Evolutionary conservation across 2,329 filamentous ascomycete genomes (phyloP), one percentile per base, ranked within the genome.

Genomic region (Penicillium polonicum): DNA sequence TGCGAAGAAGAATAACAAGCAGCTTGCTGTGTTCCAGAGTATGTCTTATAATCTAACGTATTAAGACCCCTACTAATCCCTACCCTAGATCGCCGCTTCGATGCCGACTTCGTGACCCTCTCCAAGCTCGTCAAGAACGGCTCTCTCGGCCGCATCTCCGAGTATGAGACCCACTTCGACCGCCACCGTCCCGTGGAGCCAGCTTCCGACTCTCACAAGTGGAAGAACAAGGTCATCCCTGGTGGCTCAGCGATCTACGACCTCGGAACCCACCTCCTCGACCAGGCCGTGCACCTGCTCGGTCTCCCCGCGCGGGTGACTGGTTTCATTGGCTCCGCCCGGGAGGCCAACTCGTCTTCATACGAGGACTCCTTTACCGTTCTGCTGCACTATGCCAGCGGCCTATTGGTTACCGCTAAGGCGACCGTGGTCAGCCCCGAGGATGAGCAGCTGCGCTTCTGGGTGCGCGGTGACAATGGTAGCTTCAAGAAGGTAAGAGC

Each of bases 131-230:
- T 92, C 36, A 74, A 76, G 13, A 79, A 83, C 31, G 83, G 81
- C 38, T 78, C 78, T 0, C 78, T 93, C 4, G 90, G 90, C 53
- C 82, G 89, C n/a, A 76, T 92, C 39, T 82, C 88, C 53, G 89
- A 93, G 75, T 90, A 89, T 68, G 85, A 92, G 73, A 88, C 88
- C 23, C 89, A 92, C 76, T 92, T 92, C 69, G 90, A 93, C 73
- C 85, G 90, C 19, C 87, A 89, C 76, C 83, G 86, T 19, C 80
- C 87, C 15, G 79, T 80, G 31, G 78, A 81, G 39, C 83, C 85
- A 5, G 63, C 73, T 0, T 59, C 70, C 21, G 61, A 68, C 33
- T 68, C 61, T 36, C 68, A 25, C 70, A 79, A 56, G 80, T 93
- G 90, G 90, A 92, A 92, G 79, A 83, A 81, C 39, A 78, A 88